Base-by-base conservation (phyloP, 495 filamentous ascomycete genomes). In the Neurospora sp. region DNA sequence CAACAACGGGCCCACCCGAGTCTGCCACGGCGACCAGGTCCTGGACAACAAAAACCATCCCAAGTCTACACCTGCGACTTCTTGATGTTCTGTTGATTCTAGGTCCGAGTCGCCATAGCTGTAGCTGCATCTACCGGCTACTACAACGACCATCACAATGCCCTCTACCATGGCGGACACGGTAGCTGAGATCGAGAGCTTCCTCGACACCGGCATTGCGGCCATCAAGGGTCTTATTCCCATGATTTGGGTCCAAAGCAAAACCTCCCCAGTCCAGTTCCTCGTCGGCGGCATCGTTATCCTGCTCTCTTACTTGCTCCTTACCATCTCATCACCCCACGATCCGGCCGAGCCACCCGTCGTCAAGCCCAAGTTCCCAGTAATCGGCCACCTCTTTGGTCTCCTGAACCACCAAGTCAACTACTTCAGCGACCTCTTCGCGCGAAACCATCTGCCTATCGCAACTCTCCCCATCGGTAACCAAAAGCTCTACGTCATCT, bases 391-490 rank as follows among this genome's bases (percentile, higher is more conserved):
- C 40, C n/a, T 72, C 20, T 18, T 74, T 20, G 71, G 71, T 0
- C 59, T 78, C 1, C 3, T 74, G 8, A 39, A 61, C 35, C 45
- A 72, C 6, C 69, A 71, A 9, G 40, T 38, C 6, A 31, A 22
- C 31, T 76, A 78, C 44, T 76, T 69, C 41, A 69, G 38, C 18
- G 61, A 72, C 9, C 38, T 79, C 4, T 72, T 69, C 42, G 48
- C 38, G 18, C 31, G 48, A 3, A 8, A 70, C 9, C 68, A 72
- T 5, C 75, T 80, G 9, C 78, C 83, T 14, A 79, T 81, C 48
- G 82, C 80, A 76, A 86, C 83, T 1, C 76, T 86, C 8, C 80
- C 81, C 31, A 78, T 83, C 37, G 70, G 65, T 40, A 41, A 40
- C 44, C 44, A 71, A 35, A 76, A 75, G 20, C 9, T 76, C 31